phyloP scores from a whole-genome alignment of 805 yeast genomes.

The Metschnikowia cubensis region DNA sequence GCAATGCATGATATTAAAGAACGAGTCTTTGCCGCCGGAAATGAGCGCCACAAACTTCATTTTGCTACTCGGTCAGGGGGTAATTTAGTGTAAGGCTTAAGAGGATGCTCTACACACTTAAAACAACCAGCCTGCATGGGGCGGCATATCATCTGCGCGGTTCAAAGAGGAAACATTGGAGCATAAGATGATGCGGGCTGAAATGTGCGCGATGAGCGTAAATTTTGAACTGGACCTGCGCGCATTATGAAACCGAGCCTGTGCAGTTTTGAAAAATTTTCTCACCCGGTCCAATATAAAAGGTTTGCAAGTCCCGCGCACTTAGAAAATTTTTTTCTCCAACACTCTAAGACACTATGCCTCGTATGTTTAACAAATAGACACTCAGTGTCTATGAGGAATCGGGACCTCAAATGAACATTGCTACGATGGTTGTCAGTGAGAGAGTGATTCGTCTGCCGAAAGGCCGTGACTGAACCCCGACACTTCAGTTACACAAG shows the following conservation, averaged over 20 bases:
- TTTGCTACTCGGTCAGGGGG: neutral
- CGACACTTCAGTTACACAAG: conserved; percentile 75
- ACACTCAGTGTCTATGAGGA: conserved; percentile 38
- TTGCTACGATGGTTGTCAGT: conserved; percentile 7
- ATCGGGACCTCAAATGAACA: conserved; percentile 62
- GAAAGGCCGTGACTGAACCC: conserved; percentile 63
- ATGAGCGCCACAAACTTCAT: conserved; percentile 93
- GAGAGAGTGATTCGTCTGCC: conserved; percentile 14
- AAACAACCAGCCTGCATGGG: neutral
- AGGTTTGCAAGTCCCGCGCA: conserved; percentile 2
- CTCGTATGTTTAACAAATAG: conserved; percentile 48
- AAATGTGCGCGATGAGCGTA: conserved; percentile 1
- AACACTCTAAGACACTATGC: conserved; percentile 46
- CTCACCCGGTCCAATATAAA: conserved; percentile 4
- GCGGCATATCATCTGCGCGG: neutral
- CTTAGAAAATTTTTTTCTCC: neutral
- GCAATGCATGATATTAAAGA: conserved; percentile 84
- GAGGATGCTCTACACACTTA: neutral
- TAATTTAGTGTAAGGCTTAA: neutral
- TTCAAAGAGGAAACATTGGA: neutral
- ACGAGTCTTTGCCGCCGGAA: conserved; percentile 96
- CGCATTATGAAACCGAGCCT: conserved; percentile 3
- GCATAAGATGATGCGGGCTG: conserved; percentile 1
- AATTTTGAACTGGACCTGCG: conserved; percentile 1
- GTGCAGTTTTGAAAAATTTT: conserved; percentile 10